These are phyloP conservation scores for Hygrophorus pudorinus DNA, from an alignment of 768 basidiomycete genomes.

Conservation along the genomic window DNA sequence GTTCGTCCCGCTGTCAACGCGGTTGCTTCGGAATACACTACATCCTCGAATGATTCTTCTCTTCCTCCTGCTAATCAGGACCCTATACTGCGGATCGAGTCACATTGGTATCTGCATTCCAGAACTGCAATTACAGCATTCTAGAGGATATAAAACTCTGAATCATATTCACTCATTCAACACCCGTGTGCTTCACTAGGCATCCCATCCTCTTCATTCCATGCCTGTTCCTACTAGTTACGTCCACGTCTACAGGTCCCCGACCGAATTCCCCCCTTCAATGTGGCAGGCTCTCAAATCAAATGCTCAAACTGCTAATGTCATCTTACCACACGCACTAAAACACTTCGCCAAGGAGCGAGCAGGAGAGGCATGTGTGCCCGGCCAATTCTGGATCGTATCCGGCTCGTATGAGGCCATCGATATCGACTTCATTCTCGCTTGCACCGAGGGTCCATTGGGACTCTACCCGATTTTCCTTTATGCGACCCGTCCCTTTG, in stretches of 20 bases:
- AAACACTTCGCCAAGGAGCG: constrained; percentile 6
- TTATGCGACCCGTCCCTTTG: constrained; percentile 24
- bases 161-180: too few species aligned
- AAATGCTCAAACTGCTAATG: constrained; percentile 20
- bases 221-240: neutral
- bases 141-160: too few species aligned
- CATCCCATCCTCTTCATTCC: too few species aligned
- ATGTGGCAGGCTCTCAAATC: constrained; percentile 21
- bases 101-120: too few species aligned
- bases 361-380: neutral
- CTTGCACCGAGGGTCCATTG: constrained; percentile 33
- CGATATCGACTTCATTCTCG: constrained; percentile 30
- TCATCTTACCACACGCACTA: constrained; percentile 13
- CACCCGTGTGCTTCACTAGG: too few species aligned
- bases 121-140: too few species aligned
- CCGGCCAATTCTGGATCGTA: constrained; percentile 19
- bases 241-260: constrained; percentile 13
- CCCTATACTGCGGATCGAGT: too few species aligned
- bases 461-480: constrained; percentile 46
- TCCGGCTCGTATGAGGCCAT: constrained; percentile 25
- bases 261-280: constrained; percentile 19
- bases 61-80: too few species aligned
- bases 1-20: too few species aligned
- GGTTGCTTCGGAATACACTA: too few species aligned
- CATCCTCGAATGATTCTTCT: too few species aligned